These are phyloP conservation scores for Pleurotus sapidus DNA, from an alignment of 768 basidiomycete genomes.

Conservation along the genomic window DNA sequence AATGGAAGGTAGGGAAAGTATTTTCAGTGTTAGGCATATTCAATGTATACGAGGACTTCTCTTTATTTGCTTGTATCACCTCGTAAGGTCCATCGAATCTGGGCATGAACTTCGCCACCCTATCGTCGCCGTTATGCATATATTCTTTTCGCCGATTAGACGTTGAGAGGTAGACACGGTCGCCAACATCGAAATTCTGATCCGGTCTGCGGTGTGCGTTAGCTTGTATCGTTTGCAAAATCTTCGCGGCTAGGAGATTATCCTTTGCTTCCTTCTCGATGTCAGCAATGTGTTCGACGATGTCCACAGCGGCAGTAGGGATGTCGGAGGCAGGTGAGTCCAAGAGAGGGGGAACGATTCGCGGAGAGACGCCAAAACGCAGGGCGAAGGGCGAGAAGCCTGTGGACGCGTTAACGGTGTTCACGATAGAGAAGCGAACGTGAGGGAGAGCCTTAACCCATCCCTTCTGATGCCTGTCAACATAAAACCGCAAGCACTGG, in stretches of 20 bases:
- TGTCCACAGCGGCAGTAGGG: background rate
- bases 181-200: slow-evolving; percentile 23
- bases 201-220: slow-evolving; percentile 18
- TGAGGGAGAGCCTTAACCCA: too few species aligned
- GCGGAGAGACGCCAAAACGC: slow-evolving; percentile 12
- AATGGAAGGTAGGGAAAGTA: slow-evolving; percentile 30
- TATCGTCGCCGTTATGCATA: slow-evolving; percentile 14
- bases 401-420: too few species aligned
- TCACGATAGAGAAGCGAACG: too few species aligned
- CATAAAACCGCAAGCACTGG: too few species aligned
- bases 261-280: background rate
- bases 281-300: too few species aligned
- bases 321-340: slow-evolving; percentile 13
- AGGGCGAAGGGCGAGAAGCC: too few species aligned
- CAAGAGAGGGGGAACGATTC: slow-evolving; percentile 15
- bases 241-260: slow-evolving; percentile 18
- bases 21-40: slow-evolving; percentile 14
- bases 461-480: too few species aligned
- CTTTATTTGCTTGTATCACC: slow-evolving; percentile 14
- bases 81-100: slow-evolving; percentile 25
- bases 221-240: slow-evolving; percentile 14
- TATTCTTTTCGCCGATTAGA: slow-evolving; percentile 21
- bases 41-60: slow-evolving; percentile 18
- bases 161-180: slow-evolving; percentile 28
- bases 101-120: slow-evolving; percentile 34